Evolutionary conservation across 768 basidiomycete species (phyloP).

Genomic region (Phylloporus sp.): DNA sequence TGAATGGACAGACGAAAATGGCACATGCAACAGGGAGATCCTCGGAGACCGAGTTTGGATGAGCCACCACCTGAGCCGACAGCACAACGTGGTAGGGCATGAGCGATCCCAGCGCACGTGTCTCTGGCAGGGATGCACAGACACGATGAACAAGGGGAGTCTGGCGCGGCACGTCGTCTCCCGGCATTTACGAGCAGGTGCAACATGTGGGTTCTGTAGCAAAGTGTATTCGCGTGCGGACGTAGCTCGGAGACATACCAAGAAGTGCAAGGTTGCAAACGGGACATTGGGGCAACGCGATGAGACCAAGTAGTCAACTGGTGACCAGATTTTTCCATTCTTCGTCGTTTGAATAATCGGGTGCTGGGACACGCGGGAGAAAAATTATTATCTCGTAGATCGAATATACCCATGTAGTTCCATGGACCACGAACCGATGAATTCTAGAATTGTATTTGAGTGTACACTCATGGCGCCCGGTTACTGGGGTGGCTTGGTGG

Average conservation of each 20-base stretch:
- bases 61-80: constrained; percentile 20
- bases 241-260: constrained; percentile 24
- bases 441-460: not conserved
- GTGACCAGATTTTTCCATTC: not conserved
- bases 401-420: not conserved
- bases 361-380: no score
- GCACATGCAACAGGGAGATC: constrained; percentile 20
- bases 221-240: constrained; percentile 26
- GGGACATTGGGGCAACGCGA: not conserved
- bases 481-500: not conserved
- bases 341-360: not conserved
- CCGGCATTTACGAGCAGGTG: constrained; percentile 18
- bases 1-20: constrained; percentile 21
- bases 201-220: constrained; percentile 20
- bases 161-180: constrained; percentile 24
- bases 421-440: not conserved
- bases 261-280: constrained; percentile 26
- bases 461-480: not conserved
- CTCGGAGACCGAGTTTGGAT: constrained; percentile 19
- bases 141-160: constrained; percentile 26
- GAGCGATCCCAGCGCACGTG: constrained; percentile 14
- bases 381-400: not conserved
- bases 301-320: not conserved
- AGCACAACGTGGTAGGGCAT: constrained; percentile 18
- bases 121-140: constrained; percentile 22